phyloP scores from a whole-genome alignment of 2,329 filamentous ascomycete genomes.

The Stylonectria norvegica region DNA sequence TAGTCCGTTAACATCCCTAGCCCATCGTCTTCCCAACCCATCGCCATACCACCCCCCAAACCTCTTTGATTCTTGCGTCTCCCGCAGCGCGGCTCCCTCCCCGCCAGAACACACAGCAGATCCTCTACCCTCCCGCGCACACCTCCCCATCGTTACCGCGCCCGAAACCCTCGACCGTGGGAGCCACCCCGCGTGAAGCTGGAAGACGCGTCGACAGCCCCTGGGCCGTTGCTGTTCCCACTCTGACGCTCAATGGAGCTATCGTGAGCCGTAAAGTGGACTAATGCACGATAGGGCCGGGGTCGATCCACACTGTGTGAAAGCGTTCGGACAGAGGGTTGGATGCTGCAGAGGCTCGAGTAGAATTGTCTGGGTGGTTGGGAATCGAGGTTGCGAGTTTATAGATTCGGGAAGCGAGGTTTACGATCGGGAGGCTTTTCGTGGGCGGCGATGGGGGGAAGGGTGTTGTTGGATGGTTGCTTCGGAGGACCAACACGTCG shows the following conservation, averaged over 20 bases:
- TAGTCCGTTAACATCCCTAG: no score
- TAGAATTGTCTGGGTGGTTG: no score
- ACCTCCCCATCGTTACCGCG: not conserved
- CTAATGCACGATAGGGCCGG: not conserved
- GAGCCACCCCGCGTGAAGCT: not conserved
- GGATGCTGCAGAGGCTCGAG: not conserved
- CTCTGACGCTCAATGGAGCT: not conserved
- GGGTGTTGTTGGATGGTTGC: no score
- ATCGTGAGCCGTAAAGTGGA: not conserved
- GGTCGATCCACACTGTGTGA: not conserved
- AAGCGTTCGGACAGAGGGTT: not conserved
- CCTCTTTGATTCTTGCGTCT: not conserved
- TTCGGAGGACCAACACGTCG: no score
- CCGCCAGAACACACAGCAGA: not conserved
- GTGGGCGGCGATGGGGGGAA: no score
- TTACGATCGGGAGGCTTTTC: no score
- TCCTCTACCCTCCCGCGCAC: not conserved
- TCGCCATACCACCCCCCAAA: constrained; percentile 4
- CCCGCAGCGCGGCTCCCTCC: not conserved
- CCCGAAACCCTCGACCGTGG: not conserved
- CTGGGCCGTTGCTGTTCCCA: not conserved
- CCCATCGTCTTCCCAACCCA: no score
- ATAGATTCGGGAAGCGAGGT: no score
- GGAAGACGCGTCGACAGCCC: not conserved
- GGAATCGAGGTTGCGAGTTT: no score